Evolutionary conservation across 73 alveolate species (phyloP).

Genomic region (Paramecium tetraurelia): DNA sequence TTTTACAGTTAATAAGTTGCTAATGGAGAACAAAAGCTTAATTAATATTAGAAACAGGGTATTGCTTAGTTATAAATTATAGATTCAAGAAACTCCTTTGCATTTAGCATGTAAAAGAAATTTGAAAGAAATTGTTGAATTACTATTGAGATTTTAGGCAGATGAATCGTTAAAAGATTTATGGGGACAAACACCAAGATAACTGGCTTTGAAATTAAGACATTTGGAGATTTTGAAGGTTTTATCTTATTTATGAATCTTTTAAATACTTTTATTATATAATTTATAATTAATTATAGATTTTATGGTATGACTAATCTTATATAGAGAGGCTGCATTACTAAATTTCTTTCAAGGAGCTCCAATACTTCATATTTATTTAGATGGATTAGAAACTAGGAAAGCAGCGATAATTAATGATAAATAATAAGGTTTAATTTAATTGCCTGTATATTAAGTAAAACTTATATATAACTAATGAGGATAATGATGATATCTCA

Average conservation of each 20-base stretch:
- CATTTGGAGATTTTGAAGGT: background rate
- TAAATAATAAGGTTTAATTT: constrained; percentile 28
- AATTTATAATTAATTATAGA: background rate
- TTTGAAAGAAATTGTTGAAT: background rate
- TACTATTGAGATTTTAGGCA: background rate
- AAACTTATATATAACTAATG: background rate
- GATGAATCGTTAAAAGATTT: background rate
- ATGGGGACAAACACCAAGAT: background rate
- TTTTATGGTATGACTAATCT: background rate
- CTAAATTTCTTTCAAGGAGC: background rate
- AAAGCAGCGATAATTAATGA: constrained; percentile 8
- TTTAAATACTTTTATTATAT: background rate
- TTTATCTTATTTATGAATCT: background rate
- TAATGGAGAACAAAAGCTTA: background rate
- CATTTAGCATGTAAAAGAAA: constrained; percentile 24
- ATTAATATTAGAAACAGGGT: background rate
- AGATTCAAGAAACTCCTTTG: background rate
- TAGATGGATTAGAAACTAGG: constrained; percentile 61
- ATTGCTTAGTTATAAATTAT: background rate
- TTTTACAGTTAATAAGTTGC: background rate
- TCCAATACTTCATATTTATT: background rate
- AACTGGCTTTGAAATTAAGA: background rate
- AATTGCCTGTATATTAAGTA: constrained; percentile 45
- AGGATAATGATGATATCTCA: constrained; percentile 61
- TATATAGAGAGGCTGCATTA: background rate